Base-by-base conservation (phyloP, 2,329 filamentous ascomycete species). In the Davidsoniella neocaledoniae region DNA sequence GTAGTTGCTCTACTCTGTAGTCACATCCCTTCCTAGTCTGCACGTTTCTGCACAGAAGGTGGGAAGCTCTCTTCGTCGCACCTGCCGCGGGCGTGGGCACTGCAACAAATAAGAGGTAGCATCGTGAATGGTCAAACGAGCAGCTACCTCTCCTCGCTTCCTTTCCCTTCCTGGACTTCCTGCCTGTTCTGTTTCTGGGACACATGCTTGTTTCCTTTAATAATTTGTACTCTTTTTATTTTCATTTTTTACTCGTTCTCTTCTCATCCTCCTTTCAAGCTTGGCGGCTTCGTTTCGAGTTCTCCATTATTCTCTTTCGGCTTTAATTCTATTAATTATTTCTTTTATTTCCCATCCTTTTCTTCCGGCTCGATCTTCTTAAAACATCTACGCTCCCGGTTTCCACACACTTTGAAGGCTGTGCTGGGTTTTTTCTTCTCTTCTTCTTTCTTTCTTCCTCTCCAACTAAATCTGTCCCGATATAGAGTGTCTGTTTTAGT, bases 291-390 rank as follows among this genome's bases (percentile, higher is more conserved):
- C 10, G 10, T 23, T 26, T 29, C 12, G 14, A 33, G 21, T n/a
- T 45, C 25, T n/a, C 10, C 16, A 26, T 45, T 45, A 5, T 33
- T 45, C 26, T 26, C 8, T 48, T 40, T 52, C 53, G 52, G 42
- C 52, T 42, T 46, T 53, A 49, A 45, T 45, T 54, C 52, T 59
- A 57, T 55, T 58, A 56, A 58, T 55, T 59, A 55, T 55, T 59
- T 58, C 57, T 58, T 56, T 59, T 55, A 56, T 55, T 56, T 57
- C 53, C 54, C 53, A 51, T 56, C 29, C 29, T 33, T 33, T 57
- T 57, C 55, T 33, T 36, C 38, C 52, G 25, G 16, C 19, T 39
- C 29, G 33, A 48, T 41, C 39, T 9, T 41, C 37, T 41, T 38
- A 33, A 48, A 29, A 48, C 45, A 48, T 38, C 33, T 33, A 19